Percentiles rank a stretch among this genome's conserved stretches.
These are phyloP conservation scores for Russula griseocarnosa DNA, from an alignment of 768 basidiomycete species.

Conservation along the genomic window DNA sequence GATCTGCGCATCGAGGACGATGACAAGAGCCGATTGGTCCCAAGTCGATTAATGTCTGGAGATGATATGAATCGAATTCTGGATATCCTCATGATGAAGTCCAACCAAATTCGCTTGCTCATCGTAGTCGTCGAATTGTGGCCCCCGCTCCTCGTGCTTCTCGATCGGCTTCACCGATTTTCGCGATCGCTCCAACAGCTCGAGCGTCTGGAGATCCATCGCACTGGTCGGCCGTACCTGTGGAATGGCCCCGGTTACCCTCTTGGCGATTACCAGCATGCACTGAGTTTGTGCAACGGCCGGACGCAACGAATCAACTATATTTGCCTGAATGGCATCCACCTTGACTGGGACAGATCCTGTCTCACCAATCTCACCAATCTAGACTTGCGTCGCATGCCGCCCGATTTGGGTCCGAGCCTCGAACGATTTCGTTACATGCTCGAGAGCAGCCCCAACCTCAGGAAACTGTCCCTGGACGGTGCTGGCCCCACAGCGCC, in stretches of 20 bases:
- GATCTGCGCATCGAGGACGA: constrained; percentile 60
- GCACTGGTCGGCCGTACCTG: constrained; percentile 46
- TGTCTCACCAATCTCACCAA: constrained; percentile 51
- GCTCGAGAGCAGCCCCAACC: constrained; percentile 38
- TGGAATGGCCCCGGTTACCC: constrained; percentile 45
- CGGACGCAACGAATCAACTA: constrained; percentile 45
- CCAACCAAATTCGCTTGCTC: constrained; percentile 57
- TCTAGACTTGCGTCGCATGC: constrained; percentile 61
- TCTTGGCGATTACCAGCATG: constrained; percentile 34
- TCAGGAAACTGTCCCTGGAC: constrained; percentile 57
- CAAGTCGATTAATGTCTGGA: constrained; percentile 36
- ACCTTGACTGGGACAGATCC: constrained; percentile 55
- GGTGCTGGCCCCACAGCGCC: constrained; percentile 51
- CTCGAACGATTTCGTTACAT: constrained; percentile 51
- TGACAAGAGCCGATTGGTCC: constrained; percentile 10
- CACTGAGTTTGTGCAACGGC: constrained; percentile 50
- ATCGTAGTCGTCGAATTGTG: constrained; percentile 55
- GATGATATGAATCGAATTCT: constrained; percentile 48
- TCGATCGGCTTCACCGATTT: constrained; percentile 43
- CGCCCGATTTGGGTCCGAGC: constrained; percentile 49
- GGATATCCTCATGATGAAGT: constrained; percentile 47
- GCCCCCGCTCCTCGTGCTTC: constrained; percentile 48
- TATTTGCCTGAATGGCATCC: constrained; percentile 54
- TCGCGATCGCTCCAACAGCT: constrained; percentile 33
- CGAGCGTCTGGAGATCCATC: constrained; percentile 65